Conservation (phyloP, 2,329 filamentous ascomycete species). For the Ilyonectria sp. region DNA sequence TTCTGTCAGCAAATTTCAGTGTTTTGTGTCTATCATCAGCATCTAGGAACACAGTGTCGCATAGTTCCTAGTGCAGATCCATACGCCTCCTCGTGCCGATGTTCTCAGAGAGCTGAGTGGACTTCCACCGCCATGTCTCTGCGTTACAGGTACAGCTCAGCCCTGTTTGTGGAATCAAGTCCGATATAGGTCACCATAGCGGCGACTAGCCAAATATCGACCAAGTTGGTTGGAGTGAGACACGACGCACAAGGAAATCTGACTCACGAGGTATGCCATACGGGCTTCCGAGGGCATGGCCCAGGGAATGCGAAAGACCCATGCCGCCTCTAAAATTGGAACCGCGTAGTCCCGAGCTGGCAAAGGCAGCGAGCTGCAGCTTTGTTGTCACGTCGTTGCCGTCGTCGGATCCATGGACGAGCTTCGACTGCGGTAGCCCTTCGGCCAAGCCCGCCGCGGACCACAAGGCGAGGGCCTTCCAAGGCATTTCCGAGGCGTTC, state of each 20-base stretch:
- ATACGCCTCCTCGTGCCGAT: conserved; percentile 32
- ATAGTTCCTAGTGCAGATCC: conserved; percentile 27
- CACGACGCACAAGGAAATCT: conserved; percentile 9
- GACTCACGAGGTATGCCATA: conserved; percentile 42
- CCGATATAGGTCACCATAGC: not conserved
- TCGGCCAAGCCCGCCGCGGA: conserved; percentile 26
- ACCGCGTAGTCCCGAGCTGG: conserved; percentile 41
- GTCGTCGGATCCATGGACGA: conserved; percentile 28
- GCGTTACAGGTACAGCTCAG: conserved; percentile 33
- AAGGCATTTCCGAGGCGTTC: conserved; percentile 39
- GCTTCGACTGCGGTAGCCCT: conserved; percentile 22
- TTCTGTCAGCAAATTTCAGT: conserved; percentile 33
- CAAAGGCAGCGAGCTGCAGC: conserved; percentile 42
- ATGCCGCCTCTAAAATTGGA: conserved; percentile 37
- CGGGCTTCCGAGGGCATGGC: conserved; percentile 35
- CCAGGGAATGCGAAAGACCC: conserved; percentile 33
- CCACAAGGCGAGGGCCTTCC: conserved; percentile 41
- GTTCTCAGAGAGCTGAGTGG: conserved; percentile 31
- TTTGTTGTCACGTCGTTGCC: conserved; percentile 34
- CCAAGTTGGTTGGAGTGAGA: not conserved
- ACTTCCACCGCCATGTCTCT: conserved; percentile 17
- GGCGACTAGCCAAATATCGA: not conserved
- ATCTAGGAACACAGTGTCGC: conserved; percentile 21
- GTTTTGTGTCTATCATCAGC: conserved; percentile 28
- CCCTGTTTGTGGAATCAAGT: conserved; percentile 25